A percentile compares a stretch with the other conserved stretches of the same genome.
Conservation (phyloP, 2,329 filamentous ascomycete species). For the Ceratocystis variospora region DNA sequence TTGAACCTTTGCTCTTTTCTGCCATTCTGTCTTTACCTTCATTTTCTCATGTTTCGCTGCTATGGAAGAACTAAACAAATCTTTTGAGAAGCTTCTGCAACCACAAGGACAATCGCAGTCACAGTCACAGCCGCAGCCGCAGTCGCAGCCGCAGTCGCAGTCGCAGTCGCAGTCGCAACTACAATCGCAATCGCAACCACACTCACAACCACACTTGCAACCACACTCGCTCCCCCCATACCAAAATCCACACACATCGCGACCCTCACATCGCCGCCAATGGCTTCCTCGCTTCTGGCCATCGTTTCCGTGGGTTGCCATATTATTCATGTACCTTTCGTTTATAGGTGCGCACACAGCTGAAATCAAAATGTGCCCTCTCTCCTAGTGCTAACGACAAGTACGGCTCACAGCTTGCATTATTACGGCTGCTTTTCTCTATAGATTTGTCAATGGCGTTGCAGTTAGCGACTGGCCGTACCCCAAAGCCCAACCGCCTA, state of each 20-base stretch:
- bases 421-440: conserved; percentile 13
- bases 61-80: conserved; percentile 32
- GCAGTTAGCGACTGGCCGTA: conserved; percentile 17
- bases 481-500: conserved; percentile 16
- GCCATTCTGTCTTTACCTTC: neutral
- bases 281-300: conserved; percentile 18
- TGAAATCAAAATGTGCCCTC: no score
- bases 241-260: conserved; percentile 2
- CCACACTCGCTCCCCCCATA: neutral
- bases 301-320: conserved; percentile 16
- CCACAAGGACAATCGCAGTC: neutral
- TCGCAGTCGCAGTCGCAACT: neutral
- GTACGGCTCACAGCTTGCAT: conserved; percentile 6
- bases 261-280: conserved; percentile 15
- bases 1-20: conserved; percentile 1
- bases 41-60: conserved; percentile 24
- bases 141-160: neutral
- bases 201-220: no score
- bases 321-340: conserved; percentile 17
- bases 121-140: neutral
- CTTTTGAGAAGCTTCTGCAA: neutral
- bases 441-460: conserved; percentile 15
- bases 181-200: neutral
- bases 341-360: conserved; percentile 5
- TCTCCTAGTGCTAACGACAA: neutral